A percentile compares a stretch with the other conserved stretches of the same genome.
Conservation (phyloP, 2,329 filamentous ascomycete genomes). For the Simplicillium sp. region DNA sequence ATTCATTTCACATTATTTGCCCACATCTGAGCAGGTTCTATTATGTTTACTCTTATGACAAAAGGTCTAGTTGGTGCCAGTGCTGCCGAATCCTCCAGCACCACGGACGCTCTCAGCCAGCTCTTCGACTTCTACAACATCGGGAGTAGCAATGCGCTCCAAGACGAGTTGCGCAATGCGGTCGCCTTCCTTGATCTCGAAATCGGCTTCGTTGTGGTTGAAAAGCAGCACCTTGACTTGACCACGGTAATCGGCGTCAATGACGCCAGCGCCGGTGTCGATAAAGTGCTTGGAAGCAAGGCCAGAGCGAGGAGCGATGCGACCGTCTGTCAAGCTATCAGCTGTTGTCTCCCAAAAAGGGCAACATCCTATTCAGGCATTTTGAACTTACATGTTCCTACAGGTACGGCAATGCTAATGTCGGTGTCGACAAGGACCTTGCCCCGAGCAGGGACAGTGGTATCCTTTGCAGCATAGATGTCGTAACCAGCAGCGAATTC, state of each 20-base stretch:
- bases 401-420: slow-evolving; percentile 82
- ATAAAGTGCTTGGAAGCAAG: slow-evolving; percentile 92
- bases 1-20: background rate
- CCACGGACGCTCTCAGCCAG: slow-evolving; percentile 86
- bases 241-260: slow-evolving; percentile 94
- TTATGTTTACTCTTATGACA: background rate
- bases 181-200: slow-evolving; percentile 74
- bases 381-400: slow-evolving; percentile 70
- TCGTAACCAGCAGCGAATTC: slow-evolving; percentile 91
- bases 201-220: slow-evolving; percentile 80
- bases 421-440: slow-evolving; percentile 86
- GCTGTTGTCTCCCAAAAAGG: background rate
- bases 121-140: slow-evolving; percentile 80
- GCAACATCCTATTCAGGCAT: no score
- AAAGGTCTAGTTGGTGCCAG: slow-evolving; percentile 38
- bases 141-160: slow-evolving; percentile 89
- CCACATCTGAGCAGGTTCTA: background rate
- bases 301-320: slow-evolving; percentile 83
- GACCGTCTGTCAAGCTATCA: slow-evolving; percentile 56
- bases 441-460: slow-evolving; percentile 69
- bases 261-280: slow-evolving; percentile 90
- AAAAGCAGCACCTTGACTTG: slow-evolving; percentile 92
- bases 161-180: slow-evolving; percentile 88
- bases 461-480: slow-evolving; percentile 69
- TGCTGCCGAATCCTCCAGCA: slow-evolving; percentile 86